phyloP scores from a whole-genome alignment of 2,329 filamentous ascomycete species.

The Cladosporium sphaerospermum region DNA sequence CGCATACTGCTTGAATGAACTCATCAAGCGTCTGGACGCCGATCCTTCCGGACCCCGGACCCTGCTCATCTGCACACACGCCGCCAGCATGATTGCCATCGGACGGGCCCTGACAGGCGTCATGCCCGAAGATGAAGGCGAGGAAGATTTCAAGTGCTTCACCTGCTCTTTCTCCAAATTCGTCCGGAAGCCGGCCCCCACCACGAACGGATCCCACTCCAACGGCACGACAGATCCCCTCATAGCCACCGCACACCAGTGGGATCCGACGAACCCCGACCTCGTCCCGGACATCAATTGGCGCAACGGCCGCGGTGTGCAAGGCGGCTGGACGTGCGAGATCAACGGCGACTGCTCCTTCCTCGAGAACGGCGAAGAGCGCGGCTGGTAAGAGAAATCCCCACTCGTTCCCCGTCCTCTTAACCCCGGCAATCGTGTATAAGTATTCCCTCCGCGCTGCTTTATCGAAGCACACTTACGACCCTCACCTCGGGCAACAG shows the following conservation, averaged over 20 bases:
- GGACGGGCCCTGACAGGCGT: slow-evolving; percentile 73
- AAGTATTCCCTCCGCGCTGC: not conserved
- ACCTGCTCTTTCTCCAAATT: slow-evolving; percentile 76
- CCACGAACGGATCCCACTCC: slow-evolving; percentile 13
- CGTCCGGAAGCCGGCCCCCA: slow-evolving; percentile 31
- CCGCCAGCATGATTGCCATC: slow-evolving; percentile 79
- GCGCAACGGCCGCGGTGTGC: slow-evolving; percentile 56
- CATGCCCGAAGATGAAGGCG: slow-evolving; percentile 64
- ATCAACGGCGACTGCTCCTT: slow-evolving; percentile 82
- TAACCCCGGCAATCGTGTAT: not conserved
- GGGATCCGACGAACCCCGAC: slow-evolving; percentile 27
- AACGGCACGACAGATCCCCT: not conserved
- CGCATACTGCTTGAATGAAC: slow-evolving; percentile 59
- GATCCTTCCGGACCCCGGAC: slow-evolving; percentile 59
- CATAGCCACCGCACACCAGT: slow-evolving; percentile 14
- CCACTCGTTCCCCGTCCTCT: not conserved
- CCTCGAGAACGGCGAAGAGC: slow-evolving; percentile 70
- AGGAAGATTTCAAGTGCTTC: slow-evolving; percentile 78
- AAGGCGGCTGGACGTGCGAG: slow-evolving; percentile 73
- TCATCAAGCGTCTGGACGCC: slow-evolving; percentile 66
- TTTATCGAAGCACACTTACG: slow-evolving; percentile 20
- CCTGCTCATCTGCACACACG: slow-evolving; percentile 80
- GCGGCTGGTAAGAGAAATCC: slow-evolving; percentile 65
- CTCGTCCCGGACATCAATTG: slow-evolving; percentile 44
- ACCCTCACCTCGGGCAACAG: slow-evolving; percentile 19